Evolutionary conservation across 2,329 filamentous ascomycete species (phyloP), one percentile per base, ranked within the genome.

Genomic region (Harringtonia aguacate): DNA sequence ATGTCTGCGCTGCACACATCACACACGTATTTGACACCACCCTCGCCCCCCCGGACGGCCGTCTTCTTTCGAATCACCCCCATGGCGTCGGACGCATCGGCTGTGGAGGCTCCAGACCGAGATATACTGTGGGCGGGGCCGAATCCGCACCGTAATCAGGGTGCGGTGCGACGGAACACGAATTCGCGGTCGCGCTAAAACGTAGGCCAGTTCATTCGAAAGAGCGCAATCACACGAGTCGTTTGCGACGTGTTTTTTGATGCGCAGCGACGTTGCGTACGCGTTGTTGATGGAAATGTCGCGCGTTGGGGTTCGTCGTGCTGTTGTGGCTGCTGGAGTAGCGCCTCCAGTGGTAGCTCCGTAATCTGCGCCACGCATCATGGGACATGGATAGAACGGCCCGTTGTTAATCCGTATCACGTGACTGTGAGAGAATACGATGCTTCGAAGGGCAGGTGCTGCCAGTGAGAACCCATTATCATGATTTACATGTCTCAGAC

Each of bases 31-130:
- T 97, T 95, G 28, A 88, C 85, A 50, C 86, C 86, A 39, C 85
- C 88, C 60, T 95, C 87, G 41, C 84, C 87, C 50, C 86, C 86
- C 58, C 86, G 75, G 44, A 82, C 81, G 53, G 84, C 85, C 48
- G 86, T 92, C 70, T 95, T 95, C 73, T 95, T 95, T 61, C 89
- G 84, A 61, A 95, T 95, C 58, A 95, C 84, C 55, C 88, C 89
- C 90, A 95, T 95, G 40, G 31, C 36, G 48, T 33, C 18, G 20
- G 22, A 21, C 33, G n/a, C 15, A 14, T 17, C 17, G 27, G 22
- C 31, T 29, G n/a, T n/a, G 15, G n/a, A 30, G n/a, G 28, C 28
- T 31, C 17, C 20, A 17, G 29, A 24, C 20, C 29, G 20, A 30
- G 29, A 31, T 21, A 9, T 21, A 9, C 4, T 20, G 13, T 12